These are phyloP conservation scores for Solanum piurae DNA, from an alignment of 257 asterid species.

Conservation along the genomic window DNA sequence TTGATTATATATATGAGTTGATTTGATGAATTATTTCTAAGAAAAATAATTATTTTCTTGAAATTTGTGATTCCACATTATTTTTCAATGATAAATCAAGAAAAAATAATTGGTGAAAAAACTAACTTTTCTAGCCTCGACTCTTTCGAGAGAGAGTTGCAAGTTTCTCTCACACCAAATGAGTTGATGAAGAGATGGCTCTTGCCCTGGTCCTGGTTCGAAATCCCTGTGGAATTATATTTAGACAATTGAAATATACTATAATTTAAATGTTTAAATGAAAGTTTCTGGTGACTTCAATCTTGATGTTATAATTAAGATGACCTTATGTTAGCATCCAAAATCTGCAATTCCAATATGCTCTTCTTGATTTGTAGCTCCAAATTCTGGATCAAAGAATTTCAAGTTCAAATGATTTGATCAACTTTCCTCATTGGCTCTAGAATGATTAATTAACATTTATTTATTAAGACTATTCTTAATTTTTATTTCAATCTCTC, in stretches of 20 bases:
- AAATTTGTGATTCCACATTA: neutral
- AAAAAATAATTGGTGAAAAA: neutral
- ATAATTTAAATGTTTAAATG: neutral
- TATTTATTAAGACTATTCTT: neutral
- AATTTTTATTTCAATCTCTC: neutral
- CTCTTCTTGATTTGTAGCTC: constrained; percentile 40
- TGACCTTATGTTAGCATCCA: constrained; percentile 48
- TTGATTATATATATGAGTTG: neutral
- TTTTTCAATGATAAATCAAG: neutral
- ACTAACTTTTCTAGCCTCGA: neutral
- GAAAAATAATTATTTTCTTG: neutral
- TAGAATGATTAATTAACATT: neutral
- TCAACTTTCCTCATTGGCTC: neutral
- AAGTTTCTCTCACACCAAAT: constrained; percentile 54
- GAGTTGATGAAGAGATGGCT: constrained; percentile 46
- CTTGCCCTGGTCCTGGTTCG: constrained; percentile 22
- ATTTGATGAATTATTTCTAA: neutral
- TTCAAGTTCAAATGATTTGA: neutral
- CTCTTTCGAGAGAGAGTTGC: constrained; percentile 21
- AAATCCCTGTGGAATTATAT: constrained; percentile 26
- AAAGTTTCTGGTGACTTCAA: neutral
- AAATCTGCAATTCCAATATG: constrained; percentile 23
- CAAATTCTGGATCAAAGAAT: constrained; percentile 25
- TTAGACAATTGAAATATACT: neutral
- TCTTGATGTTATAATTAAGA: neutral